Evolutionary conservation across 371 early-diverging fungal genomes (phyloP).

Genomic region (Conidiobolus incongruus): DNA sequence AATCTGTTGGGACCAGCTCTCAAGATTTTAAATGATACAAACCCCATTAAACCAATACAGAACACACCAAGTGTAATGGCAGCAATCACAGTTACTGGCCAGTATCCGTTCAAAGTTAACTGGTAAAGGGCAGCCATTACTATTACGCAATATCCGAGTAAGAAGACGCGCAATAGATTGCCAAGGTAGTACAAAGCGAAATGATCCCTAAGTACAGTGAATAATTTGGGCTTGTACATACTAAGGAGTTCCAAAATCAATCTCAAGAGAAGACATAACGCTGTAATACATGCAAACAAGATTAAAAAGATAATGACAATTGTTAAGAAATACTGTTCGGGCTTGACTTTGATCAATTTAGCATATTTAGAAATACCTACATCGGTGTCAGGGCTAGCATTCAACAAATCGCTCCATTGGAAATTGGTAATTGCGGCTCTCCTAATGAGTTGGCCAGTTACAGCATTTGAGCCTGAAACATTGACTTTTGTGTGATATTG

Average conservation of each 20-base stretch:
- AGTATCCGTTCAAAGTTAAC: conserved; percentile 9
- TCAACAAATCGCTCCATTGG: too few species aligned
- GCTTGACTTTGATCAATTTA: background rate
- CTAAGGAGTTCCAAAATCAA: background rate
- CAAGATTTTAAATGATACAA: conserved; percentile 1
- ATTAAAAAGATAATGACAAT: too few species aligned
- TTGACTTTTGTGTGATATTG: too few species aligned
- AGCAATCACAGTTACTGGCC: conserved; percentile 9
- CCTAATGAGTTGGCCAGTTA: too few species aligned
- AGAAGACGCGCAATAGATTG: conserved; percentile 7
- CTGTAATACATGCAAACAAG: conserved; percentile 1
- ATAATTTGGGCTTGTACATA: conserved; percentile 3
- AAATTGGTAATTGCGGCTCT: too few species aligned
- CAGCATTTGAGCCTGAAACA: too few species aligned
- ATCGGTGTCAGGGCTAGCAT: background rate
- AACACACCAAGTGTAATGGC: conserved; percentile 8
- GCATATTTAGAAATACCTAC: conserved; percentile 1
- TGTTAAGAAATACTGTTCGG: conserved; percentile 2
- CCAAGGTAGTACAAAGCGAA: conserved; percentile 10
- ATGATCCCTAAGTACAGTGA: conserved; percentile 9
- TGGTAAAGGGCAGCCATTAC: conserved; percentile 13
- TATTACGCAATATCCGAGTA: conserved; percentile 10
- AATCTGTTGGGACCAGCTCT: conserved; percentile 11
- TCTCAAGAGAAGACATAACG: background rate
- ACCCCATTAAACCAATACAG: conserved; percentile 1